A percentile compares a stretch with the other conserved stretches of the same genome.
Conservation (phyloP, 257 asterid genomes). For the Vinca minor region DNA sequence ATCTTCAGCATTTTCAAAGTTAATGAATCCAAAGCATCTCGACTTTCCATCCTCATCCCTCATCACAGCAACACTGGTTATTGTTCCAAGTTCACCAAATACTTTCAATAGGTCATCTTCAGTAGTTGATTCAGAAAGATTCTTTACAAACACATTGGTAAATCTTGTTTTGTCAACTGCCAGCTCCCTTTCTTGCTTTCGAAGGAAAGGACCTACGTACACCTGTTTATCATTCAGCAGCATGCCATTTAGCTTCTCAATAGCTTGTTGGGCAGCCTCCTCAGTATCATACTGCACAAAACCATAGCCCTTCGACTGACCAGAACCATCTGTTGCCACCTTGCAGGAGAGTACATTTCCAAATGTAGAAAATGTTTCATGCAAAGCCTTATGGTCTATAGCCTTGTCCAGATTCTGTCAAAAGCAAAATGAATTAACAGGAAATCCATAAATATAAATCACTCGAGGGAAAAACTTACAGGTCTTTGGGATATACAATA, state of each 20-base stretch:
- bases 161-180: slow-evolving; percentile 53
- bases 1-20: slow-evolving; percentile 82
- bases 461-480: neutral
- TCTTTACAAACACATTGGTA: slow-evolving; percentile 81
- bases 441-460: neutral
- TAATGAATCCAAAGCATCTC: slow-evolving; percentile 80
- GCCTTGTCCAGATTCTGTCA: slow-evolving; percentile 81
- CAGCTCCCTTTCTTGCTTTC: slow-evolving; percentile 83
- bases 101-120: slow-evolving; percentile 60
- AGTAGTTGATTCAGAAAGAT: slow-evolving; percentile 58
- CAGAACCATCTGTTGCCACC: slow-evolving; percentile 61
- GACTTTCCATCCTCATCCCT: slow-evolving; percentile 80
- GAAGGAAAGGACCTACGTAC: slow-evolving; percentile 73
- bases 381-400: slow-evolving; percentile 83
- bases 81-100: slow-evolving; percentile 62
- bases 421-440: neutral
- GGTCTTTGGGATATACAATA: neutral
- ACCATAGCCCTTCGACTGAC: slow-evolving; percentile 82
- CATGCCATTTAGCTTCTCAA: slow-evolving; percentile 84
- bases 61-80: slow-evolving; percentile 69
- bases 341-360: slow-evolving; percentile 82
- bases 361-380: slow-evolving; percentile 76
- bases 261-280: slow-evolving; percentile 80
- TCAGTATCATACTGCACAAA: slow-evolving; percentile 79
- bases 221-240: slow-evolving; percentile 80